These are phyloP conservation scores for Usnea hakonensis DNA, from an alignment of 495 filamentous ascomycete genomes.

Conservation along the genomic window DNA sequence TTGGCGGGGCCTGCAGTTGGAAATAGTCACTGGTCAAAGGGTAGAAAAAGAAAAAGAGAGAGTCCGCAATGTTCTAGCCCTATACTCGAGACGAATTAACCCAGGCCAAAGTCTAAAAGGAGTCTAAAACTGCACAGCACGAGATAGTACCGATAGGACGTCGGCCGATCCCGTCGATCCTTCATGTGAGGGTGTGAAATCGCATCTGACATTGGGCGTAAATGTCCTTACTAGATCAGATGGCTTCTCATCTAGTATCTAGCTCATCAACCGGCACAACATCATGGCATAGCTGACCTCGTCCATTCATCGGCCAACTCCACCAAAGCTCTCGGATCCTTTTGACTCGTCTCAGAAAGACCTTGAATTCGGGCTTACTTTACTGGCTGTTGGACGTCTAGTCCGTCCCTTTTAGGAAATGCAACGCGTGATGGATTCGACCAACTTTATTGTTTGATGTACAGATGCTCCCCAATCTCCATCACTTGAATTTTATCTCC, in stretches of 20 bases:
- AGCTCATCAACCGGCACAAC: neutral
- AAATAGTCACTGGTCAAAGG: neutral
- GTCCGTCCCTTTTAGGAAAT: neutral
- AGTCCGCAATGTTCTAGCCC: neutral
- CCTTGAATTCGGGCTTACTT: neutral
- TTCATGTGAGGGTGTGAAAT: neutral
- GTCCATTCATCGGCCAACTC: neutral
- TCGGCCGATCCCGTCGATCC: constrained; percentile 4
- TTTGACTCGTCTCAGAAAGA: neutral
- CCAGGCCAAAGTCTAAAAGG: neutral
- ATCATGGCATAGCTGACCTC: neutral
- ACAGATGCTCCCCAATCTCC: constrained; percentile 55
- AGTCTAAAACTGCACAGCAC: neutral
- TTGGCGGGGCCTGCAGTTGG: neutral
- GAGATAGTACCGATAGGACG: neutral
- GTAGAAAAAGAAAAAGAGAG: too few relatives aligned
- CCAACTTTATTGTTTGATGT: constrained; percentile 38
- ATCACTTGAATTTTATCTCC: constrained; percentile 54
- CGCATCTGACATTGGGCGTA: neutral
- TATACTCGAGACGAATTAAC: neutral
- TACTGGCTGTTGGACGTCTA: neutral
- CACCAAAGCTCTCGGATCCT: neutral
- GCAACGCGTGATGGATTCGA: neutral
- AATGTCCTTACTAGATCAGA: neutral
- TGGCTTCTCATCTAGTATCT: neutral